Conservation (phyloP, 805 yeast genomes). For the Nakazawaea molendinolei region DNA sequence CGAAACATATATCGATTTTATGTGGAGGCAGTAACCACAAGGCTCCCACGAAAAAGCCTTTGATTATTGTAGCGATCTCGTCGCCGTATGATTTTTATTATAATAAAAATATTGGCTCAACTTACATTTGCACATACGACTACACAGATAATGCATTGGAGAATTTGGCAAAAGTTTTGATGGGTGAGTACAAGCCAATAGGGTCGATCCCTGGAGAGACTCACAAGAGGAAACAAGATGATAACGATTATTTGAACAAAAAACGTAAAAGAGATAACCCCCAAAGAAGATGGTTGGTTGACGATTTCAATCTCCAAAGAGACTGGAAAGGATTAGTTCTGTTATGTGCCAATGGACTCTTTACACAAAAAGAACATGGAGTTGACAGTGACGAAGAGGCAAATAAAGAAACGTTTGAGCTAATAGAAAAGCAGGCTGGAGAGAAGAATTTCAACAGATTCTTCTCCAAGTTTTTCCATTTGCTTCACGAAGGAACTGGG, state of each 20-base stretch:
- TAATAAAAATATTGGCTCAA: constrained; percentile 45
- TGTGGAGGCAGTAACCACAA: constrained; percentile 36
- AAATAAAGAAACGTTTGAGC: background rate
- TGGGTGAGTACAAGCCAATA: constrained; percentile 45
- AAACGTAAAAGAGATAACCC: constrained; percentile 14
- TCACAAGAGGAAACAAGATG: constrained; percentile 9
- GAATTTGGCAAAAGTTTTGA: constrained; percentile 41
- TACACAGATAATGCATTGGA: constrained; percentile 46
- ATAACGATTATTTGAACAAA: constrained; percentile 1
- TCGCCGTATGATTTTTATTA: constrained; percentile 58
- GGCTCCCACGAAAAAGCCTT: constrained; percentile 35
- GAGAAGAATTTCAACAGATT: constrained; percentile 15
- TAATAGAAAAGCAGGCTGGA: constrained; percentile 19
- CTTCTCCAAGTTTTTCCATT: constrained; percentile 15
- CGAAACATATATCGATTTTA: constrained; percentile 47
- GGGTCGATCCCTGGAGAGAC: constrained; percentile 53
- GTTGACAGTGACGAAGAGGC: background rate
- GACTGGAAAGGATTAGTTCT: constrained; percentile 43
- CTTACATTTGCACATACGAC: constrained; percentile 56
- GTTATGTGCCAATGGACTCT: no score
- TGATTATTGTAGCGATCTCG: constrained; percentile 53
- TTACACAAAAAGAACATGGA: no score
- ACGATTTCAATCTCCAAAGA: constrained; percentile 40
- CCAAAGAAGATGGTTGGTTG: constrained; percentile 47
- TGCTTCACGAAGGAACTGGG: constrained; percentile 18